Base-by-base conservation (phyloP, 768 basidiomycete genomes). In the Pilatotrama ljubarskyi region DNA sequence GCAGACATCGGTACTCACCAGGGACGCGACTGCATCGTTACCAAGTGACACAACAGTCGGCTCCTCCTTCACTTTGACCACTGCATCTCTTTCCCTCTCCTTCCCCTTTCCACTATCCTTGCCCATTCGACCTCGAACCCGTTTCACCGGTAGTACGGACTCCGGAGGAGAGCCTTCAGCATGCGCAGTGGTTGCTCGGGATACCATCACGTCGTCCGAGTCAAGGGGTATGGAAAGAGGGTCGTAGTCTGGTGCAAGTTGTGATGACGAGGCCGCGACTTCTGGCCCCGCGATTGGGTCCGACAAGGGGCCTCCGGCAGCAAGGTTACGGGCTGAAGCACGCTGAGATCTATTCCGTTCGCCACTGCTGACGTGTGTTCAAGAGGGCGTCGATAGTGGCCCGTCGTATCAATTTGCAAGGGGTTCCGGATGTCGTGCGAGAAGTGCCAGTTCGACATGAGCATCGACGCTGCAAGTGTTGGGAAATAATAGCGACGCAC, bases 201-300 rank as follows among this genome's bases (percentile, higher is more conserved):
- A 88, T 58, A 82, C 73, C 59, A 80, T 75, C 53, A 75, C 75
- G 70, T 84, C 86, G 67, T 81, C 80, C 51, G 84, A 84, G 64
- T 90, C 87, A 65, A 81, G 70, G 58, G 80, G 75, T 71, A 80
- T 77, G 62, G 80, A 72, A 65, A 79, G 76, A 50, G 78, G 68
- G 70, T 88, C 86, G 55, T 79, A 77, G 68, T 84, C 83, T 62
- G 76, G 70, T 65, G 80, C 82, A 79, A 63, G 80, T 75, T 71
- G 82, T 72, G 72, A 87, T 87, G 70, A 67, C 57, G 64, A 64
- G 43, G 64, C 68, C 40, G 64, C 49, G 18, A 53, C 59, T 42
- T 69, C 66, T 29, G 48, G 51, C 32, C 58, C 50, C 32, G 37
- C 54, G 42, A 64, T 52, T 24, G 63, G 40, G 36, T 68, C 67